Evolutionary conservation across 805 yeast species (phyloP), one percentile per base, ranked within the genome.

Genomic region (Saccharomycopsis capsularis): DNA sequence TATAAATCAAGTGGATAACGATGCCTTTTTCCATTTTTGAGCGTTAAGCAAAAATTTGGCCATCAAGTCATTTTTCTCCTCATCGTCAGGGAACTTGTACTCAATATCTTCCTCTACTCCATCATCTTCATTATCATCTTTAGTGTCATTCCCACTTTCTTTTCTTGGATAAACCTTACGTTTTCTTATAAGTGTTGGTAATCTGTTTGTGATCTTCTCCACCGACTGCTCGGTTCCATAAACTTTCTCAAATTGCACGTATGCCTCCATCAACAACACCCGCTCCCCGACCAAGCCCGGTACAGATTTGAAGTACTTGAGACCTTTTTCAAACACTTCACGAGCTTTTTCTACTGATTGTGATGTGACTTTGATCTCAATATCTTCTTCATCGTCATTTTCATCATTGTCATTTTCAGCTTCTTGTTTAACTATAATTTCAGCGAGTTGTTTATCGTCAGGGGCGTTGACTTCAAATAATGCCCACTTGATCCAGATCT

Each of bases 381-480:
- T 72, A 47, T 73, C 70, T 7, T 62, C 55, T 13, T 65, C 73
- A 35, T 70, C 74, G 19, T 63, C 67, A 11, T 72, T 73, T 9
- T 60, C 68, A 6, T 60, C 64, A 3, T 60, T 63, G 18, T 55
- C 58, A 4, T 52, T 55, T 2, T 42, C 49, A 6, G 43, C 49
- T 30, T 51, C 54, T 44, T 51, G 60, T 47, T 38, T 42, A 18
- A 40, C 44, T 41, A 59, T 56, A 50, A 69, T 70, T 21, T 62
- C 60, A 16, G 57, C 58, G n/a, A 78, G 51, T 54, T 81, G 85
- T 19, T 65, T 68, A 0, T 70, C 69, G 1, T 81, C 71, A 5
- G 88, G 88, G 0, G 81, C 71, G 0, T 81, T 68, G 2, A 83
- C 67, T 60, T 87, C 95, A 62, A 85, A 83, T 55, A 78, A 63